Conservation (phyloP, 2,329 filamentous ascomycete species). For the Pestalotiopsis sp. region DNA sequence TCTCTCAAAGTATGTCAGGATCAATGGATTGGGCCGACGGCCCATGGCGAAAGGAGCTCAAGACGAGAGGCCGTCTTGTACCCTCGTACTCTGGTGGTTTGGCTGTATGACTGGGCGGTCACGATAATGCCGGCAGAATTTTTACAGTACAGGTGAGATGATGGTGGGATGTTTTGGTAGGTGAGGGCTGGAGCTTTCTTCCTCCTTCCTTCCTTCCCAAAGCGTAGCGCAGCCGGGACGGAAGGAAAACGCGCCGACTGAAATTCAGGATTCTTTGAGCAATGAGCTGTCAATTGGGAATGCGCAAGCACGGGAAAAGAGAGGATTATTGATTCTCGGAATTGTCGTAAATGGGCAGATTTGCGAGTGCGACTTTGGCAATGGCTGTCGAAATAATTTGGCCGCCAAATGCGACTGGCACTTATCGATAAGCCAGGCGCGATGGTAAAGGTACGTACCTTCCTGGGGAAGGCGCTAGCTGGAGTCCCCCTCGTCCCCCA, state of each 20-base stretch:
- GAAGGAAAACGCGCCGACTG: neutral
- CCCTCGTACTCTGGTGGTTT: neutral
- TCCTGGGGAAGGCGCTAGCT: neutral
- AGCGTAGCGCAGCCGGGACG: neutral
- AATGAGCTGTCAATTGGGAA: neutral
- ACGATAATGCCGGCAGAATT: slow-evolving; percentile 12
- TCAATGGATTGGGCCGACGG: slow-evolving; percentile 80
- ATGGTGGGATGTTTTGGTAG: neutral
- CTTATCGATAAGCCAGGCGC: slow-evolving; percentile 3
- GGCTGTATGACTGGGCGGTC: slow-evolving; percentile 7
- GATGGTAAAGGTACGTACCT: neutral
- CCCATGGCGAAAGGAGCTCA: slow-evolving; percentile 60
- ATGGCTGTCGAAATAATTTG: neutral
- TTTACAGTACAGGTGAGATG: neutral
- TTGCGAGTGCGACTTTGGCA: neutral
- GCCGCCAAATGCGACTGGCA: neutral
- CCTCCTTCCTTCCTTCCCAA: neutral
- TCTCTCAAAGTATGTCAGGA: slow-evolving; percentile 85
- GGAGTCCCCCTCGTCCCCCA: neutral
- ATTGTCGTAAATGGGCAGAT: neutral
- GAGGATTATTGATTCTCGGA: neutral
- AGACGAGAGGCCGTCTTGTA: neutral
- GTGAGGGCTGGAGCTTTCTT: neutral
- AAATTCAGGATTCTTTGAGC: neutral
- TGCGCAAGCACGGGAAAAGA: neutral